Percentiles rank a stretch among this genome's conserved stretches.
Evolutionary conservation across 345 rosid species (phyloP).

Genomic region (Salix dunnii): DNA sequence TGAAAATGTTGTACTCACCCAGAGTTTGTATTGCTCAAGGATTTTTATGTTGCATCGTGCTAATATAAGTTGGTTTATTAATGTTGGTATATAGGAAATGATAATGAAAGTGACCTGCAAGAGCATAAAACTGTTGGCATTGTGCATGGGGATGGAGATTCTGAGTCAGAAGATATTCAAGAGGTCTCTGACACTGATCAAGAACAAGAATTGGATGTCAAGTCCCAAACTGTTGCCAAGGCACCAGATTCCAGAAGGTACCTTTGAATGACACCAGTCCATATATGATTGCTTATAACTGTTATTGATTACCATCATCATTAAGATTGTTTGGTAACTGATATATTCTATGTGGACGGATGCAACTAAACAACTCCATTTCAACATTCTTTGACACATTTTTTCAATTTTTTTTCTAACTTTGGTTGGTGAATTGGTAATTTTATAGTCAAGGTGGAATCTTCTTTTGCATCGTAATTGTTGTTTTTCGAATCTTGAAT

Average conservation of each 20-base stretch:
- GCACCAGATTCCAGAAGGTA: conserved; percentile 44
- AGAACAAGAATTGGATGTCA: conserved; percentile 34
- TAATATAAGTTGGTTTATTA: not conserved
- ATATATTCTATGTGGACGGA: no score
- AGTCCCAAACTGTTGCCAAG: conserved; percentile 24
- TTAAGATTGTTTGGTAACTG: not conserved
- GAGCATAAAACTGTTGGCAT: conserved; percentile 9
- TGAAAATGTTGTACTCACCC: not conserved
- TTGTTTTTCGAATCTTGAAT: no score
- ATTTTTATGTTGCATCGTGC: not conserved
- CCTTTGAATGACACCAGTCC: not conserved
- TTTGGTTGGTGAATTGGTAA: no score
- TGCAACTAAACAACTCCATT: no score
- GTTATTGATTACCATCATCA: not conserved
- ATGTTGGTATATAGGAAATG: conserved; percentile 32
- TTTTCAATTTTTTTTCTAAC: no score
- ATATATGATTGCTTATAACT: not conserved
- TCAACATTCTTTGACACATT: no score
- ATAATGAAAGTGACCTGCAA: conserved; percentile 22
- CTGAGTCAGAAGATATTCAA: conserved; percentile 38
- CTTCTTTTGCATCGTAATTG: no score
- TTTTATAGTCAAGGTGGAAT: no score
- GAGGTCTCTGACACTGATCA: conserved; percentile 42
- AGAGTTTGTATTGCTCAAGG: not conserved
- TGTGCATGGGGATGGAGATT: conserved; percentile 28